Percentiles rank a stretch among this genome's conserved stretches.
Evolutionary conservation across 2,329 filamentous ascomycete genomes (phyloP).

Genomic region (Fusarium tupiense): DNA sequence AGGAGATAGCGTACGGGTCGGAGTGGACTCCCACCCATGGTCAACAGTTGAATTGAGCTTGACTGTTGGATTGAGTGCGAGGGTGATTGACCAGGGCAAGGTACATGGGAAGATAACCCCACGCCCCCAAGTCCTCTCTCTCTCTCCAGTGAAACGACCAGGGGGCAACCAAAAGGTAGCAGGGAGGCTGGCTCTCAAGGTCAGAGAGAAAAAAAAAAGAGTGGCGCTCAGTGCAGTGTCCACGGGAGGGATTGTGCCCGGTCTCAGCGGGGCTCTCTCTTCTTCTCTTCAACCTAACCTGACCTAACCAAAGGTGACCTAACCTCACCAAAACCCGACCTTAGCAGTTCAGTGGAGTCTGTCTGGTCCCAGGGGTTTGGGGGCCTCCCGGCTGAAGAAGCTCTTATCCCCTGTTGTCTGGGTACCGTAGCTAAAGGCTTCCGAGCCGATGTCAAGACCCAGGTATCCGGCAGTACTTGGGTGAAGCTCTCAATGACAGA

Average conservation of each 20-base stretch:
- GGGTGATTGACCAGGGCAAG: constrained; percentile 22
- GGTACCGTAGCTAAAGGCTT: constrained; percentile 19
- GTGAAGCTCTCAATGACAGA: constrained; percentile 15
- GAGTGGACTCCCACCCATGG: constrained; percentile 13
- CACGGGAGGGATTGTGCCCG: constrained; percentile 28
- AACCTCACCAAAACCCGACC: constrained; percentile 18
- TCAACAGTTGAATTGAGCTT: neutral
- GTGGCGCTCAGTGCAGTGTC: constrained; percentile 15
- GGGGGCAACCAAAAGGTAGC: constrained; percentile 13
- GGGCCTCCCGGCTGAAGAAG: constrained; percentile 18
- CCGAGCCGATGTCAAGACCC: constrained; percentile 25
- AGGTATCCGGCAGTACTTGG: constrained; percentile 10
- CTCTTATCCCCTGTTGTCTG: constrained; percentile 32
- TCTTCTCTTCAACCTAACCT: constrained; percentile 2
- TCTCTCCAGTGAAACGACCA: constrained; percentile 16
- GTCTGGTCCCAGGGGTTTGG: constrained; percentile 8
- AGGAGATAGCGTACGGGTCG: constrained; percentile 29
- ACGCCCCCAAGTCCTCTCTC: constrained; percentile 18
- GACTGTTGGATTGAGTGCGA: neutral
- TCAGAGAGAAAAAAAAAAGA: constrained; percentile 6
- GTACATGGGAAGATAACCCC: constrained; percentile 33
- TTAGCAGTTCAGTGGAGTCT: constrained; percentile 24
- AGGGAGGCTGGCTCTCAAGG: constrained; percentile 23
- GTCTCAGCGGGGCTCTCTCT: constrained; percentile 28
- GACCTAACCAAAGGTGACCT: constrained; percentile 1